Percentiles rank a stretch among this genome's conserved stretches.
Evolutionary conservation across 2,329 filamentous ascomycete species (phyloP).

Genomic region (Ophiostoma sp.): DNA sequence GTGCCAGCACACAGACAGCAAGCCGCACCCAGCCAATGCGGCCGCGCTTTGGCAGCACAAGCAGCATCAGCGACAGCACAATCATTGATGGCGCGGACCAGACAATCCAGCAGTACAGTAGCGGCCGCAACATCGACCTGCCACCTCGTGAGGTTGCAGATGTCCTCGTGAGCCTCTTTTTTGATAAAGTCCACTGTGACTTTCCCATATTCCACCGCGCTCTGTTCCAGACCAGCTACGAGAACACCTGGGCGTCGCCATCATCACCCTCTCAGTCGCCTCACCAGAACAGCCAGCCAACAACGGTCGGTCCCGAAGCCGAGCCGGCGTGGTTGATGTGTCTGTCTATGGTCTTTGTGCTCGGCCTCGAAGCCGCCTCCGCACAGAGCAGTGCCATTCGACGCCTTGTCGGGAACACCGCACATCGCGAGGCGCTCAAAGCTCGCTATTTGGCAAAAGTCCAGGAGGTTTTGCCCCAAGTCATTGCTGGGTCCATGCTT

Average conservation of each 20-base stretch:
- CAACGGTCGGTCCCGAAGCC: constrained; percentile 14
- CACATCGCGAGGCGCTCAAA: constrained; percentile 18
- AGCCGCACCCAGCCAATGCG: constrained; percentile 10
- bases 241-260: constrained; percentile 21
- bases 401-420: constrained; percentile 17
- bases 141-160: constrained; percentile 26
- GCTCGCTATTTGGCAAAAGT: constrained; percentile 22
- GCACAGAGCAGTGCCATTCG: constrained; percentile 13
- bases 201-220: constrained; percentile 26
- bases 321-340: constrained; percentile 28
- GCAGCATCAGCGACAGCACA: constrained; percentile 12
- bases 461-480: constrained; percentile 23
- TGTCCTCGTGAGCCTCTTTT: constrained; percentile 24
- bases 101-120: not conserved
- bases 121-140: constrained; percentile 16
- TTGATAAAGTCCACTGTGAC: constrained; percentile 26
- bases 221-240: constrained; percentile 26
- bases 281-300: not conserved
- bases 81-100: constrained; percentile 12
- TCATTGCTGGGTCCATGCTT: constrained; percentile 24
- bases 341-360: constrained; percentile 27
- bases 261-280: not conserved
- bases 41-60: constrained; percentile 14
- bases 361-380: constrained; percentile 24
- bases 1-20: constrained; percentile 18